These are phyloP conservation scores for Fusarium sp. DNA, from an alignment of 2,329 filamentous ascomycete species.

Conservation along the genomic window DNA sequence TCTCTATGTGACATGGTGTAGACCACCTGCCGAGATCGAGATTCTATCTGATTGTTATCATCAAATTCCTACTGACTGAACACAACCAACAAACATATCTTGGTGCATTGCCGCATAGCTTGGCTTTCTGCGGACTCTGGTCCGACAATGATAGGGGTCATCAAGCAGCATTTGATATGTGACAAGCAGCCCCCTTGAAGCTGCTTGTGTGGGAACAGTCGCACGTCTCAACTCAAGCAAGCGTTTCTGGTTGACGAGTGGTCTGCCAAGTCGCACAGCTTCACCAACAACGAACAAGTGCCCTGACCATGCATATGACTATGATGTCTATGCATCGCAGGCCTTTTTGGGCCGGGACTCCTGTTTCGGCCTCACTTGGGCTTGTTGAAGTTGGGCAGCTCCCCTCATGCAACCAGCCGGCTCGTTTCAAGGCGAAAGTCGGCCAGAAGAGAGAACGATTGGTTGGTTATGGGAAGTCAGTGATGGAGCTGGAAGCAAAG, in stretches of 20 bases:
- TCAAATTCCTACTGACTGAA: neutral
- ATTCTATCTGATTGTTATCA: neutral
- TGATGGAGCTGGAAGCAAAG: conserved; percentile 1
- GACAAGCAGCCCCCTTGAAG: conserved; percentile 1
- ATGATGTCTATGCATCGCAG: conserved; percentile 6
- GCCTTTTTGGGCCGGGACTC: conserved; percentile 8
- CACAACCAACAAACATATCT: neutral
- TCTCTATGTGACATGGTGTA: conserved; percentile 10
- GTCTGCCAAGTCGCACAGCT: conserved; percentile 12
- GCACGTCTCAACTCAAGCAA: conserved; percentile 12
- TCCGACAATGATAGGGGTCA: neutral
- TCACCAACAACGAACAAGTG: conserved; percentile 10
- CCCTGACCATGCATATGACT: conserved; percentile 18
- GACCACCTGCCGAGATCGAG: conserved; percentile 6
- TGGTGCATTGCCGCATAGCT: no score
- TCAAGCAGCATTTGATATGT: conserved; percentile 1
- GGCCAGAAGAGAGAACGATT: conserved; percentile 14
- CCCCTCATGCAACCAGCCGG: conserved; percentile 26
- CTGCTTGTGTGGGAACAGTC: conserved; percentile 18
- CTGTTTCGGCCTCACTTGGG: conserved; percentile 32
- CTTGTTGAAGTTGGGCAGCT: neutral
- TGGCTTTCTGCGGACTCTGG: no score
- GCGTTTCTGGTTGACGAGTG: conserved; percentile 17
- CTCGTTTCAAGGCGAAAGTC: conserved; percentile 24
- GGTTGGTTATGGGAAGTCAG: neutral